Percentiles rank a stretch among this genome's conserved stretches.
These are phyloP conservation scores for Marchantia polymorpha DNA, from an alignment of 225 moss, liverwort and hornwort species.

Conservation along the genomic window DNA sequence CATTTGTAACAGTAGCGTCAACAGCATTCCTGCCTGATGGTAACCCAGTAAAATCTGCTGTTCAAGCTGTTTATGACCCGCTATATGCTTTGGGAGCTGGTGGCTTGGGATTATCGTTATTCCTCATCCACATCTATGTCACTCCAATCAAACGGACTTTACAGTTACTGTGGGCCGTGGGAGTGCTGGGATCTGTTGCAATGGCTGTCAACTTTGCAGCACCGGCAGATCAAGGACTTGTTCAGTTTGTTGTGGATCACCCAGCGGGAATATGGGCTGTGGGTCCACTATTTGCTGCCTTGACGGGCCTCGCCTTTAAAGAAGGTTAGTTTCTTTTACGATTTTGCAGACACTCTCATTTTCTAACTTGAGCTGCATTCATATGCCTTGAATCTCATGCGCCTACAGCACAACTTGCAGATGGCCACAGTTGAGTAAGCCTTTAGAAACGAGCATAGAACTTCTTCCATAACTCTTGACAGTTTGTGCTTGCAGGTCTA, in stretches of 20 bases:
- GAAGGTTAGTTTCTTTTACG: conserved; percentile 56
- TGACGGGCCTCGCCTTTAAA: conserved; percentile 96
- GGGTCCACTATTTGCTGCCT: conserved; percentile 86
- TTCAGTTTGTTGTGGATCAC: conserved; percentile 65
- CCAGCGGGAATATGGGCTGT: conserved; percentile 87
- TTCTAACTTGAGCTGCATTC: neutral
- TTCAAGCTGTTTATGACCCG: conserved; percentile 66
- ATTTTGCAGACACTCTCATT: neutral
- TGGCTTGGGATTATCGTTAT: conserved; percentile 72
- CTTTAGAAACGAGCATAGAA: neutral
- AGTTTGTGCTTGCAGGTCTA: conserved; percentile 53
- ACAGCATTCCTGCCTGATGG: conserved; percentile 72
- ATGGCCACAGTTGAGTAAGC: neutral
- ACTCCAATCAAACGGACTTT: conserved; percentile 88
- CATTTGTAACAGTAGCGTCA: conserved; percentile 73
- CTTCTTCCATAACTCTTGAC: neutral
- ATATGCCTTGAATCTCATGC: neutral
- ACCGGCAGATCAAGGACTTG: conserved; percentile 75
- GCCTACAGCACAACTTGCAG: neutral
- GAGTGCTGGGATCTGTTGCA: conserved; percentile 73
- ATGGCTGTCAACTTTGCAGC: conserved; percentile 74
- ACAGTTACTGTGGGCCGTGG: conserved; percentile 77
- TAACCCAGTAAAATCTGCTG: conserved; percentile 47
- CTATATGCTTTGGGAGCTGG: conserved; percentile 70
- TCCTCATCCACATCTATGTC: conserved; percentile 91